phyloP scores from a whole-genome alignment of 1,139 yeast species.

The Protomyces arabidopsidicola region DNA sequence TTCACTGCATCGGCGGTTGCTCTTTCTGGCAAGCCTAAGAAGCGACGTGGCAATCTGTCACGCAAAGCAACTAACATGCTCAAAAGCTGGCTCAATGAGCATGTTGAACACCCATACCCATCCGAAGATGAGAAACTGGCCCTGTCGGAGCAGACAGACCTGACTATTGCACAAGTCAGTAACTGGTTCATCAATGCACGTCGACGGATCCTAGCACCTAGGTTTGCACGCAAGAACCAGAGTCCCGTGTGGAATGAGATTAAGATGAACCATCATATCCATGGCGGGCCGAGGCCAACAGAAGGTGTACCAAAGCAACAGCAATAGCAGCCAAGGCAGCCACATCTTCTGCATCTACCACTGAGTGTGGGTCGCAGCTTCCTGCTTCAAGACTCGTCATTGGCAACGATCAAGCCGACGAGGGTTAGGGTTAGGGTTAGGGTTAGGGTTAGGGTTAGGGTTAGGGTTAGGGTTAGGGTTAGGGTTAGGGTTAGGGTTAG shows the following conservation, averaged over 20 bases:
- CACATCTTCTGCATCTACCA: not conserved
- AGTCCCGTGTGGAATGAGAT: not conserved
- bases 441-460: too few species aligned
- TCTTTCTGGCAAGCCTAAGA: constrained; percentile 8
- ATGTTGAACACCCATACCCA: constrained; percentile 90
- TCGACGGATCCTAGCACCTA: constrained; percentile 47
- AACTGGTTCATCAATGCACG: constrained; percentile 98
- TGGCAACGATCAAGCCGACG: too few species aligned
- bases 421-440: too few species aligned
- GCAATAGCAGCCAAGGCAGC: too few species aligned
- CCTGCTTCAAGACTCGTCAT: too few species aligned
- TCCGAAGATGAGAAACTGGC: constrained; percentile 82
- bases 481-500: too few species aligned
- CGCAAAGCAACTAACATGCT: constrained; percentile 79
- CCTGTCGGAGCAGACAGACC: constrained; percentile 74
- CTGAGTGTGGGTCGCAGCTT: not conserved
- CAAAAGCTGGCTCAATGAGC: constrained; percentile 77
- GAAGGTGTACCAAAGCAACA: too few species aligned
- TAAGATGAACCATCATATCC: not conserved
- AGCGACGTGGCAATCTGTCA: constrained; percentile 76
- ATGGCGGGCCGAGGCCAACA: not conserved
- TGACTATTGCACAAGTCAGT: constrained; percentile 83
- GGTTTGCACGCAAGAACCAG: not conserved
- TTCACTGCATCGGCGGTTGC: not conserved
- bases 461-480: too few species aligned